phyloP scores from a whole-genome alignment of 2,329 filamentous ascomycete species.

The Penicillium corylophilum region DNA sequence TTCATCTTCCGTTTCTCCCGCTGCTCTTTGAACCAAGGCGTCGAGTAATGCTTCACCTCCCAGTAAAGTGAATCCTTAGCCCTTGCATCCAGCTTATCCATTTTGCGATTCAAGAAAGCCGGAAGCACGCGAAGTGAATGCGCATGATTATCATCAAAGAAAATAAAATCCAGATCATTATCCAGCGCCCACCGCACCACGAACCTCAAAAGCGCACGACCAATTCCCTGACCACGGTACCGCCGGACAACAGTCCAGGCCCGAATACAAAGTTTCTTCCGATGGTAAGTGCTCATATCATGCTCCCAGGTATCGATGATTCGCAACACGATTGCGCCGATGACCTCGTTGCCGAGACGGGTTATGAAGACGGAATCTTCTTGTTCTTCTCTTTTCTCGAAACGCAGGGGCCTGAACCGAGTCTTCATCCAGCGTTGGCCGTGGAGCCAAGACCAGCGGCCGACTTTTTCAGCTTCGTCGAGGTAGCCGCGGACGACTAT shows the following conservation, averaged over 20 bases:
- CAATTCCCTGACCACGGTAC: slow-evolving; percentile 71
- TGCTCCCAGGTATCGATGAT: slow-evolving; percentile 8
- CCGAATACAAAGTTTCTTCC: slow-evolving; percentile 56
- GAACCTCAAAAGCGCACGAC: slow-evolving; percentile 69
- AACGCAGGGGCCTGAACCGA: background rate
- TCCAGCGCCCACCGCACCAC: slow-evolving; percentile 67
- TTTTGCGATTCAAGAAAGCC: slow-evolving; percentile 20
- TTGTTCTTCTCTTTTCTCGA: background rate
- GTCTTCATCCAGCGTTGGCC: background rate
- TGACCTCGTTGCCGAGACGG: slow-evolving; percentile 59
- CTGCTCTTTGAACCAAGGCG: background rate
- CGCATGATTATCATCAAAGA: slow-evolving; percentile 75
- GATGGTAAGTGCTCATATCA: background rate
- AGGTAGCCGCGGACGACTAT: background rate
- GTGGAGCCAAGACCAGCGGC: background rate
- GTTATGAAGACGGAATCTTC: background rate
- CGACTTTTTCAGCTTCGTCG: background rate
- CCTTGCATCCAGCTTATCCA: slow-evolving; percentile 1
- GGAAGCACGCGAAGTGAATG: slow-evolving; percentile 67
- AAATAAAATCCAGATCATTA: slow-evolving; percentile 65
- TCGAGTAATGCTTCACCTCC: background rate
- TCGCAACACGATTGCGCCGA: slow-evolving; percentile 66
- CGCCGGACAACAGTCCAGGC: slow-evolving; percentile 76
- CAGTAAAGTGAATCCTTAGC: slow-evolving; percentile 1
- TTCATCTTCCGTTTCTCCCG: background rate